Evolutionary conservation across 148 eudicot genomes (phyloP).

Genomic region (Heliosperma pusillum): DNA sequence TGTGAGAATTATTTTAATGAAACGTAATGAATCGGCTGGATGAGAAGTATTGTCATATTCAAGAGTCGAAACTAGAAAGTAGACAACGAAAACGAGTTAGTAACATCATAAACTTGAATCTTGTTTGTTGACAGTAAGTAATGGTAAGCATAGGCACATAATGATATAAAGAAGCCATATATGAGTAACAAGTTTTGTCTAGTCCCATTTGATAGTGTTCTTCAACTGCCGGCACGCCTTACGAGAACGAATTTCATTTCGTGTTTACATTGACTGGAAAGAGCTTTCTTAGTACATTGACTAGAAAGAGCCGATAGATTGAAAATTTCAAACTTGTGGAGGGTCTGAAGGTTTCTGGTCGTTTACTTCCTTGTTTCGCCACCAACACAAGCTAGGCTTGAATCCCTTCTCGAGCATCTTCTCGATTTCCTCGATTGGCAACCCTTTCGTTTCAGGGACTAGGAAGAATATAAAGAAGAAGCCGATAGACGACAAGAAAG

Average conservation of each 20-base stretch:
- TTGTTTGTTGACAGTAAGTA: neutral
- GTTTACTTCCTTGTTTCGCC: slow-evolving; percentile 9
- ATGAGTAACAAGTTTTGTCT: neutral
- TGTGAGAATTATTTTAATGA: too few relatives aligned
- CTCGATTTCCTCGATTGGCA: slow-evolving; percentile 74
- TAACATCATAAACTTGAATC: neutral
- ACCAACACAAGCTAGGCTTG: slow-evolving; percentile 40
- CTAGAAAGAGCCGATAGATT: too few relatives aligned
- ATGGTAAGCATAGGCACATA: neutral
- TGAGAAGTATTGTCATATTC: too few relatives aligned
- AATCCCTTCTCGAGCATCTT: slow-evolving; percentile 70
- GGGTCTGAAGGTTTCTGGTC: neutral
- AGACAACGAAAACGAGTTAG: too few relatives aligned
- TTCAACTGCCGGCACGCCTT: neutral
- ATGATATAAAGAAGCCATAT: neutral
- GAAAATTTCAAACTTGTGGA: neutral
- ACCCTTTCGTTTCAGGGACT: slow-evolving; percentile 80
- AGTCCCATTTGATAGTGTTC: neutral
- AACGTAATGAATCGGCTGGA: too few relatives aligned
- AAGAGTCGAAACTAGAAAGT: too few relatives aligned
- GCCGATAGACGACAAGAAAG: slow-evolving; percentile 41
- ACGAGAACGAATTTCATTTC: neutral
- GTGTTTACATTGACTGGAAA: neutral
- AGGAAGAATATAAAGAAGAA: slow-evolving; percentile 53
- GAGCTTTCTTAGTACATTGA: too few relatives aligned